phyloP scores from a whole-genome alignment of 2,329 filamentous ascomycete species.

The Arthrobotrys entomopaga region DNA sequence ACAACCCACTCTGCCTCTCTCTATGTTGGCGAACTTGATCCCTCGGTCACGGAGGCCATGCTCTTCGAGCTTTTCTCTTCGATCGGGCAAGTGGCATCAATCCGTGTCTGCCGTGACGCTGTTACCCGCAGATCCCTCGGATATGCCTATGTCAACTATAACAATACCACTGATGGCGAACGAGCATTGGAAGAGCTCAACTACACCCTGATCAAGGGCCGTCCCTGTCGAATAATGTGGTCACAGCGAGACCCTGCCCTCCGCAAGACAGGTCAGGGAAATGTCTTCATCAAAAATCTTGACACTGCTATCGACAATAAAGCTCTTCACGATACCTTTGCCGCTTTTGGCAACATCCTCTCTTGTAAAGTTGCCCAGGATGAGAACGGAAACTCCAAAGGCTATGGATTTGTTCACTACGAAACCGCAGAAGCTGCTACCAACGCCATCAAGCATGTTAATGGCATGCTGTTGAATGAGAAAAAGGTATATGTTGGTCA shows the following conservation, averaged over 20 bases:
- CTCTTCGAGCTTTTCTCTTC: conserved; percentile 99
- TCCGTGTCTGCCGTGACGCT: conserved; percentile 98
- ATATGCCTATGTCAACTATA: conserved; percentile 99
- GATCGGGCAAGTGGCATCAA: conserved; percentile 97
- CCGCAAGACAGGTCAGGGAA: conserved; percentile 98
- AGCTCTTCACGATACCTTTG: conserved; percentile 98
- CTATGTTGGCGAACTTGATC: conserved; percentile 98
- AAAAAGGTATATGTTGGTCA: conserved; percentile 99
- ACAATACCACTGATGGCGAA: conserved; percentile 94
- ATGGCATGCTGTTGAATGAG: conserved; percentile 99
- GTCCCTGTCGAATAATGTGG: conserved; percentile 99
- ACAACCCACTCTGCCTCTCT: conserved; percentile 89
- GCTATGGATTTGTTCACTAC: conserved; percentile 99
- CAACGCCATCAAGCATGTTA: conserved; percentile 99
- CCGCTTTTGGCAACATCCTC: conserved; percentile 98
- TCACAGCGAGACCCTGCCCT: conserved; percentile 98
- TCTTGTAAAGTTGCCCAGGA: conserved; percentile 99
- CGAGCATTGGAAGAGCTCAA: conserved; percentile 99
- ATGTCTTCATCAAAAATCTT: conserved; percentile 99
- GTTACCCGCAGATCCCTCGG: conserved; percentile 98
- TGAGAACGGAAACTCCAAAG: conserved; percentile 95
- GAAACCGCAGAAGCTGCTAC: conserved; percentile 97
- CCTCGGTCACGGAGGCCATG: conserved; percentile 98
- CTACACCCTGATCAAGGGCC: conserved; percentile 99
- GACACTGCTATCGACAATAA: conserved; percentile 99